These are phyloP conservation scores for Lenzites betulinus DNA, from an alignment of 768 basidiomycete genomes.

Conservation along the genomic window DNA sequence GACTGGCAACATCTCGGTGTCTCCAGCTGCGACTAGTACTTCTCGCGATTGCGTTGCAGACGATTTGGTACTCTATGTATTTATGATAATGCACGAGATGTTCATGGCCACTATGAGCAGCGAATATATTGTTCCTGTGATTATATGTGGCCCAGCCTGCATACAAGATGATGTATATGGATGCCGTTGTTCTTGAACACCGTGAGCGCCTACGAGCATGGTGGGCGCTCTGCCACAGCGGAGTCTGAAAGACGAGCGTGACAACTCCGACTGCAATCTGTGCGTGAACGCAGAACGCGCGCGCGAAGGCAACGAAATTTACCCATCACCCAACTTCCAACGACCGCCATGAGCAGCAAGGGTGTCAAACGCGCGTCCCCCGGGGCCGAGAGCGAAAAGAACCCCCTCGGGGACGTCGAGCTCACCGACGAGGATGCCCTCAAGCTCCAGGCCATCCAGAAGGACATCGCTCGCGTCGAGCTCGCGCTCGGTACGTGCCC, in stretches of 20 bases:
- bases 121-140: too few species aligned
- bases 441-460: slow-evolving; percentile 65
- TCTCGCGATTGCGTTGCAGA: not conserved
- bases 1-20: too few species aligned
- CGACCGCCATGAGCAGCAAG: slow-evolving; percentile 29
- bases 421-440: slow-evolving; percentile 71
- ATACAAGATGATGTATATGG: too few species aligned
- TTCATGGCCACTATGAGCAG: not conserved
- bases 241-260: slow-evolving; percentile 21
- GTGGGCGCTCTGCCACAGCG: slow-evolving; percentile 20
- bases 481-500: slow-evolving; percentile 64
- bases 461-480: slow-evolving; percentile 71
- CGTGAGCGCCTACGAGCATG: not conserved
- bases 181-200: not conserved
- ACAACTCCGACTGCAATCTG: slow-evolving; percentile 21
- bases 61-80: slow-evolving; percentile 17
- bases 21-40: too few species aligned
- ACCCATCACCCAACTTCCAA: slow-evolving; percentile 14
- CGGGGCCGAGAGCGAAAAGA: slow-evolving; percentile 75
- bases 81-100: slow-evolving; percentile 17
- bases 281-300: slow-evolving; percentile 18
- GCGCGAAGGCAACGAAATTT: slow-evolving; percentile 17
- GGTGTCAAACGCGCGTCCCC: slow-evolving; percentile 72
- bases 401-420: slow-evolving; percentile 63
- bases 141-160: too few species aligned